phyloP scores from a whole-genome alignment of 164 flowering plant species.

The Litsea cubeba region DNA sequence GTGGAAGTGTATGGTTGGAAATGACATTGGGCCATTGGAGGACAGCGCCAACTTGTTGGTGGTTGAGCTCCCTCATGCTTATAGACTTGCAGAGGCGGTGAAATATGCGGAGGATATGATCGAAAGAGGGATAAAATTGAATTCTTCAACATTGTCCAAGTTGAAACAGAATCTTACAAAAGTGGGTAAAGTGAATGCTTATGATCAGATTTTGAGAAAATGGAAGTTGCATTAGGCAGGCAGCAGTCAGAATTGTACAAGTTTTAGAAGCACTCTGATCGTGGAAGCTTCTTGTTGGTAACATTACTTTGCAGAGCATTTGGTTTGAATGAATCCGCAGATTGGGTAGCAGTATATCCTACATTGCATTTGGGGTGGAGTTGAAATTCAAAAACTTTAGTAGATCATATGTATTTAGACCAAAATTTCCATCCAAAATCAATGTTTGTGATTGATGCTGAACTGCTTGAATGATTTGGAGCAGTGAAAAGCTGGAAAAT shows the following conservation, averaged over 20 bases:
- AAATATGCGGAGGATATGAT: conserved; percentile 70
- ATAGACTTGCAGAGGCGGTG: conserved; percentile 56
- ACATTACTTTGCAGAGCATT: not conserved
- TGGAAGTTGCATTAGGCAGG: conserved; percentile 23
- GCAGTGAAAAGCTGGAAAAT: not conserved
- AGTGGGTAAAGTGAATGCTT: conserved; percentile 32
- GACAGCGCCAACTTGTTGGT: conserved; percentile 51
- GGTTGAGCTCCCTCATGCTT: conserved; percentile 36
- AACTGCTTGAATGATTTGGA: not conserved
- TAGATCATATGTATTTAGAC: not conserved
- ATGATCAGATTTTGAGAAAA: conserved; percentile 53
- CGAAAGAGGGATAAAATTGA: conserved; percentile 46
- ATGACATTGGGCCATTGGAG: conserved; percentile 38
- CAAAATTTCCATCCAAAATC: too few species aligned
- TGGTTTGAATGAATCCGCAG: not conserved
- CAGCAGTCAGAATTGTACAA: not conserved
- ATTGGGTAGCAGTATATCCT: not conserved
- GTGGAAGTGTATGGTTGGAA: conserved; percentile 61
- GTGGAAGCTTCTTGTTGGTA: not conserved
- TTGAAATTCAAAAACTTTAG: not conserved
- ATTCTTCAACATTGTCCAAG: conserved; percentile 46
- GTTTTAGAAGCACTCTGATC: not conserved
- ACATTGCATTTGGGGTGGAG: not conserved
- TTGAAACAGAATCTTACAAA: conserved; percentile 50
- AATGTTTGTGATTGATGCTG: not conserved